These are phyloP conservation scores for Chrysoporthe cubensis DNA, from an alignment of 2,329 filamentous ascomycete species.

Conservation along the genomic window DNA sequence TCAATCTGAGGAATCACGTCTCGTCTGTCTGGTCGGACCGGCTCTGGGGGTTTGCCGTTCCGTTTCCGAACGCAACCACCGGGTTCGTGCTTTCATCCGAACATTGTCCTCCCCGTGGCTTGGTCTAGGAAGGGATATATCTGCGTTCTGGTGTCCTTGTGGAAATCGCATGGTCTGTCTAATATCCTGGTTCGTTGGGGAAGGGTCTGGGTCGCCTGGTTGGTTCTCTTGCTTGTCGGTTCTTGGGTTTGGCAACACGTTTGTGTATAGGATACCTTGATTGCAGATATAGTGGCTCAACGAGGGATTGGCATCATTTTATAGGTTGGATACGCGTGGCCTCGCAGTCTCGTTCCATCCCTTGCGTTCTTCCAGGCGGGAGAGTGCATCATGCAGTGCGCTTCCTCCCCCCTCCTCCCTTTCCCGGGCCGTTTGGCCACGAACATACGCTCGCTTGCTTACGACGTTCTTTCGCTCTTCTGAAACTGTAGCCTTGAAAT, in stretches of 20 bases:
- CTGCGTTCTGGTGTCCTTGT: conserved; percentile 11
- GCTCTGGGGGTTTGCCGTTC: conserved; percentile 18
- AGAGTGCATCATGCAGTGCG: not conserved
- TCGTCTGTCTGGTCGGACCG: conserved; percentile 11
- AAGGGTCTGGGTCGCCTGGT: conserved; percentile 13
- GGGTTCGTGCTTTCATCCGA: conserved; percentile 1
- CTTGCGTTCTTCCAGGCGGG: not conserved
- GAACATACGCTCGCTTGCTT: not conserved
- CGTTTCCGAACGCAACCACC: conserved; percentile 10
- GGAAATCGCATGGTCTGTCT: conserved; percentile 12
- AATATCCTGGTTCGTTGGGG: conserved; percentile 13
- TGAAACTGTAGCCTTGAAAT: not conserved
- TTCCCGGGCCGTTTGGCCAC: no score
- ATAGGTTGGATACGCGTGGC: not conserved
- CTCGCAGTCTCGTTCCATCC: not conserved
- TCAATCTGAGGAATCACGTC: not conserved
- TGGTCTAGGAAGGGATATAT: not conserved
- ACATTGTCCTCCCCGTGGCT: conserved; percentile 10
- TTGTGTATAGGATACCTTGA: conserved; percentile 24
- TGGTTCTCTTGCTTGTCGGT: conserved; percentile 13
- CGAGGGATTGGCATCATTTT: not conserved
- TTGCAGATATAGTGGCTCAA: conserved; percentile 15
- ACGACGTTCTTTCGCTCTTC: not conserved
- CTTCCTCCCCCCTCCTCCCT: not conserved
- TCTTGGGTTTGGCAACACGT: conserved; percentile 17